phyloP scores from a whole-genome alignment of 805 yeast species.

The Sugiyamaella boreocaroliniensis region DNA sequence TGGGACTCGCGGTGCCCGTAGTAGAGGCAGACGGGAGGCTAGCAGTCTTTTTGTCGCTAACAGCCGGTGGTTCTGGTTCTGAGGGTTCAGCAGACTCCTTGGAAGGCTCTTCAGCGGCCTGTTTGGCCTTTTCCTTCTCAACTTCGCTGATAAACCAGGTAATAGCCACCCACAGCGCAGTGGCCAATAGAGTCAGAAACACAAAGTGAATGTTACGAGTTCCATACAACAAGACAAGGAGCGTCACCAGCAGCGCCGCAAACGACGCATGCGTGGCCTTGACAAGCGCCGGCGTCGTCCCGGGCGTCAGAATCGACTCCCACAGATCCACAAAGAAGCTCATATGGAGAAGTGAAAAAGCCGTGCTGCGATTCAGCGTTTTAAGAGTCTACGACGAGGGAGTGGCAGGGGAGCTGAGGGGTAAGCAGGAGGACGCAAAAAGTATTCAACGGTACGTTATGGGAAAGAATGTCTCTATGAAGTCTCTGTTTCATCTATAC shows the following conservation, averaged over 20 bases:
- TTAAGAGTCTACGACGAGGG: no score
- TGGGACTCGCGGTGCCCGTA: not conserved
- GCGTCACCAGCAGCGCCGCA: slow-evolving; percentile 49
- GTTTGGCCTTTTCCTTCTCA: slow-evolving; percentile 32
- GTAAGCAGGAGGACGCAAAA: no score
- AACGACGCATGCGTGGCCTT: slow-evolving; percentile 85
- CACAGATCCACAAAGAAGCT: slow-evolving; percentile 57
- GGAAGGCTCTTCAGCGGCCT: slow-evolving; percentile 17
- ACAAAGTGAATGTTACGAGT: slow-evolving; percentile 61
- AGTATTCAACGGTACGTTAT: no score
- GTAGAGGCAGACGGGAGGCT: not conserved
- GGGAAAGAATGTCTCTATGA: no score
- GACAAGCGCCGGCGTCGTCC: slow-evolving; percentile 83
- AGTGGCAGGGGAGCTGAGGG: no score
- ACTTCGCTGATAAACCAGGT: slow-evolving; percentile 84
- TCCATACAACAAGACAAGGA: slow-evolving; percentile 52
- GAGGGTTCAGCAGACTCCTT: slow-evolving; percentile 2
- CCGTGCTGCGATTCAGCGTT: not conserved
- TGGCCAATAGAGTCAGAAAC: slow-evolving; percentile 48
- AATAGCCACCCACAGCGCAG: slow-evolving; percentile 67
- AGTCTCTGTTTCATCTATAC: no score
- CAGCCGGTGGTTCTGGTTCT: not conserved
- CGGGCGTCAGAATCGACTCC: slow-evolving; percentile 90
- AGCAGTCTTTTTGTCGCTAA: no score
- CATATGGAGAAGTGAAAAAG: not conserved